Evolutionary conservation across 1,284 basidiomycete genomes (phyloP).

Genomic region (Ustilago nuda): DNA sequence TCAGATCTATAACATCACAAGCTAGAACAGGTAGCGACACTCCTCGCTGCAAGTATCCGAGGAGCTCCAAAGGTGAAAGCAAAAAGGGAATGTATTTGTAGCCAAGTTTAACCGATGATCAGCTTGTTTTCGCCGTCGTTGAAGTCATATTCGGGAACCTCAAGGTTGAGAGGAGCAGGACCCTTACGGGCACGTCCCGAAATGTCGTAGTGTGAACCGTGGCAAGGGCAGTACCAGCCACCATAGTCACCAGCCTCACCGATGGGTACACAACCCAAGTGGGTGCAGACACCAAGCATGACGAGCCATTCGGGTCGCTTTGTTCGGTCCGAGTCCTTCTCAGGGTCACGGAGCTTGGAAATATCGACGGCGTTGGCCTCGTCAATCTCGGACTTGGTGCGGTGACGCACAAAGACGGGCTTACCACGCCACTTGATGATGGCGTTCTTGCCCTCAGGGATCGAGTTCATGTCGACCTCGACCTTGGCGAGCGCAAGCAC

Average conservation of each 20-base stretch:
- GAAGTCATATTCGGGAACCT: conserved; percentile 74
- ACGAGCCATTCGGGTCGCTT: conserved; percentile 94
- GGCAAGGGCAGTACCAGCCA: conserved; percentile 78
- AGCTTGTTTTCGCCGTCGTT: conserved; percentile 74
- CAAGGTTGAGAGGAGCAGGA: conserved; percentile 85
- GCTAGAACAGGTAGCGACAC: background rate
- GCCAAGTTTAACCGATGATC: conserved; percentile 79
- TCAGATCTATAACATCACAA: conserved; percentile 9
- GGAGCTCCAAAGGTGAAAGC: background rate
- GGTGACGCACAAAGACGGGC: conserved; percentile 98
- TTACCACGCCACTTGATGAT: conserved; percentile 88
- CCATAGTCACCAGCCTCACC: conserved; percentile 95
- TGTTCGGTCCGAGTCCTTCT: conserved; percentile 86
- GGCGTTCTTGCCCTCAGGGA: conserved; percentile 89
- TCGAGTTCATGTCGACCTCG: conserved; percentile 88
- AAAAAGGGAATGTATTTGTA: conserved; percentile 4
- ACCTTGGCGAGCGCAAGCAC: conserved; percentile 98
- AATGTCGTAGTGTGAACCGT: conserved; percentile 96
- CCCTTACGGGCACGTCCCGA: conserved; percentile 95
- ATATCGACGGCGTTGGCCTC: conserved; percentile 89
- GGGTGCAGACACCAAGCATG: conserved; percentile 83
- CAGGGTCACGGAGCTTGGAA: conserved; percentile 89
- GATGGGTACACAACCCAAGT: conserved; percentile 98
- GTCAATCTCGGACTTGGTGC: conserved; percentile 90
- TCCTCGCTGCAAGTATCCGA: conserved; percentile 2